Evolutionary conservation across 768 basidiomycete genomes (phyloP), one percentile per base, ranked within the genome.

Genomic region (Mycena metata): DNA sequence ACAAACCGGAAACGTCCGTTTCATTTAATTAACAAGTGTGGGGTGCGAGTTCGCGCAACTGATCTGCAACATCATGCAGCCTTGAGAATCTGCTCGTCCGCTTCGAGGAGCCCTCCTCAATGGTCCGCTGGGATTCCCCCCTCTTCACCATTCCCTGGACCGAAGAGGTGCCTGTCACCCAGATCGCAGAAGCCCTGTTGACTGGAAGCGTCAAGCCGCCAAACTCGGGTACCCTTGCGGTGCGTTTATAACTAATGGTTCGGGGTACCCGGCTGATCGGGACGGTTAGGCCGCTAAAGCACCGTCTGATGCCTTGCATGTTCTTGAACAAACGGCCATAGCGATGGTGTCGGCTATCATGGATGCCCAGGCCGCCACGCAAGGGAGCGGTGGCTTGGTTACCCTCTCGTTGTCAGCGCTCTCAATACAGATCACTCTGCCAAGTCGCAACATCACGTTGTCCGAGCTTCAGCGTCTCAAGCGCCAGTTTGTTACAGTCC

Each of bases 61-160:
- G 58, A 65, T 52, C 12, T 33, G 17, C 11, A 36, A 4, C 12
- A 41, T 21, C n/a, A n/a, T 7, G 4, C 72, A 96, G 95, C 10
- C 86, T 98, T 41, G 93, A 95, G 51, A 96, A 95, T 77, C 87
- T 99, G 4, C 79, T 99, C 41, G 83, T 91, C 75, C 86, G 97
- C 57, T 99, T 90, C 73, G 98, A 99, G 81, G 98, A 99, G 74
- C 98, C 98, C 0, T 96, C 95, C 0, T 96, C 96, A 5, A 96
- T 96, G 92, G 96, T 94, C n/a, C 89, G 97, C 55, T 99, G 97
- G 97, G 97, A 99, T 78, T 94, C 97, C 0, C 97, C 98, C 0
- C 85, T 99, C 46, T 94, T 98, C 77, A 95, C 94, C 2, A 81
- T 98, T 1, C 80, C 90, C 5, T 95, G 91, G 88, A 85, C 87